A percentile compares a stretch with the other conserved stretches of the same genome.
phyloP scores from a whole-genome alignment of 257 asterid species.

The Scutellaria barbata region DNA sequence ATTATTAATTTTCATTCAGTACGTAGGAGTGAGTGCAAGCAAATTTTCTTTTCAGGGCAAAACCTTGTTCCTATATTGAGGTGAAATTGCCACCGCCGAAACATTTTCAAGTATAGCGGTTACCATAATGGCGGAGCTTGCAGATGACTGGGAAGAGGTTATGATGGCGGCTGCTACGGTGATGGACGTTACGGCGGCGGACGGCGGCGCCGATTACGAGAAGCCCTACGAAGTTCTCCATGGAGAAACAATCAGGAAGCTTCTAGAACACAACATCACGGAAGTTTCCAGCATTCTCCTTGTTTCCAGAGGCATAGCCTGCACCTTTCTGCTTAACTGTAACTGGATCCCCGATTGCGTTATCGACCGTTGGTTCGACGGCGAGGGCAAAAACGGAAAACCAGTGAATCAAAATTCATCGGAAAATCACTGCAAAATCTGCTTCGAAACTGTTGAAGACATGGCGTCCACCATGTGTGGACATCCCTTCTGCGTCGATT shows the following conservation, averaged over 20 bases:
- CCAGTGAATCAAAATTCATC: background rate
- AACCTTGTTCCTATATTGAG: too few relatives aligned
- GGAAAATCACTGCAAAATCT: slow-evolving; percentile 12
- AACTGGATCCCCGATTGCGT: slow-evolving; percentile 42
- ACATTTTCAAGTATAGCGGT: too few relatives aligned
- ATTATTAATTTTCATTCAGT: too few relatives aligned
- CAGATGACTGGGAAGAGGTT: too few relatives aligned
- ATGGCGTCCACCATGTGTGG: slow-evolving; percentile 31
- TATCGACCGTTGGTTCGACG: slow-evolving; percentile 53
- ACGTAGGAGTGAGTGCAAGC: too few relatives aligned
- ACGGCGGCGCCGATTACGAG: background rate
- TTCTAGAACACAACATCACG: slow-evolving; percentile 22
- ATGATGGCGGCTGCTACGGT: background rate
- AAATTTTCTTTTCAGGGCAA: too few relatives aligned
- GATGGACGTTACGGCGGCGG: background rate
- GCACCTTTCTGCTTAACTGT: slow-evolving; percentile 23
- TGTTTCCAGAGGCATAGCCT: slow-evolving; percentile 30
- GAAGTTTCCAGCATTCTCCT: slow-evolving; percentile 25
- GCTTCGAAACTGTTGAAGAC: background rate
- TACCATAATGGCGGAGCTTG: too few relatives aligned
- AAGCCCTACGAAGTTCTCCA: slow-evolving; percentile 31
- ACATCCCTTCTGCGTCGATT: slow-evolving; percentile 32
- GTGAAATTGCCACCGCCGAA: too few relatives aligned
- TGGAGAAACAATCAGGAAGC: slow-evolving; percentile 18
- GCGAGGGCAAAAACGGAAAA: slow-evolving; percentile 12